Evolutionary conservation across 2,329 filamentous ascomycete species (phyloP).

Genomic region (Colletotrichum cuscutae): DNA sequence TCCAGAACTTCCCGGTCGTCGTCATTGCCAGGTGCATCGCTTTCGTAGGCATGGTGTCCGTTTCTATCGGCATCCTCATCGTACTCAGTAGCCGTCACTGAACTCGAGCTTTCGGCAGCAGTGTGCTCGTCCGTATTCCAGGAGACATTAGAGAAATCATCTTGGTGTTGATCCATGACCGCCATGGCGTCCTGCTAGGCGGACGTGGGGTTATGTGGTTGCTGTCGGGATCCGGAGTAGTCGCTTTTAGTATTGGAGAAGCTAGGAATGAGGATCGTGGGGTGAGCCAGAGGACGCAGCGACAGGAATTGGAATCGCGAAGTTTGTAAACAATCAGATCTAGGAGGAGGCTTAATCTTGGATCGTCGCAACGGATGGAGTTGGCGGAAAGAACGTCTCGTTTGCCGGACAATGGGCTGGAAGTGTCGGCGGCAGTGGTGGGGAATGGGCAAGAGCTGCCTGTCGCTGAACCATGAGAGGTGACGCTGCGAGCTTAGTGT

Average conservation of each 20-base stretch:
- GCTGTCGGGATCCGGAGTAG: not conserved
- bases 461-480: slow-evolving; percentile 24
- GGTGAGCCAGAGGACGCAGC: not conserved
- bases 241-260: not conserved
- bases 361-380: slow-evolving; percentile 22
- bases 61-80: slow-evolving; percentile 31
- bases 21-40: slow-evolving; percentile 65
- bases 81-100: slow-evolving; percentile 38
- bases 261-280: not conserved
- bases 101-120: slow-evolving; percentile 39
- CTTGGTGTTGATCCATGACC: slow-evolving; percentile 59
- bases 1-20: slow-evolving; percentile 77
- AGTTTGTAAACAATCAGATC: not conserved
- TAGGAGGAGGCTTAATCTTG: not conserved
- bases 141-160: slow-evolving; percentile 84
- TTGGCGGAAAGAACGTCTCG: slow-evolving; percentile 22
- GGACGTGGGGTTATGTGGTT: slow-evolving; percentile 36
- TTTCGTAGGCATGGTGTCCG: slow-evolving; percentile 56
- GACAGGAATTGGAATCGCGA: not conserved
- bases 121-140: slow-evolving; percentile 73
- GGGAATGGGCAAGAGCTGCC: slow-evolving; percentile 30
- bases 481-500: slow-evolving; percentile 29
- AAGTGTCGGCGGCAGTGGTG: slow-evolving; percentile 34
- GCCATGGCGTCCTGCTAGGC: slow-evolving; percentile 47
- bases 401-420: slow-evolving; percentile 23